Percentiles rank a stretch among this genome's conserved stretches.
These are phyloP conservation scores for Gossypium stocksii DNA, from an alignment of 345 rosid genomes.

Conservation along the genomic window DNA sequence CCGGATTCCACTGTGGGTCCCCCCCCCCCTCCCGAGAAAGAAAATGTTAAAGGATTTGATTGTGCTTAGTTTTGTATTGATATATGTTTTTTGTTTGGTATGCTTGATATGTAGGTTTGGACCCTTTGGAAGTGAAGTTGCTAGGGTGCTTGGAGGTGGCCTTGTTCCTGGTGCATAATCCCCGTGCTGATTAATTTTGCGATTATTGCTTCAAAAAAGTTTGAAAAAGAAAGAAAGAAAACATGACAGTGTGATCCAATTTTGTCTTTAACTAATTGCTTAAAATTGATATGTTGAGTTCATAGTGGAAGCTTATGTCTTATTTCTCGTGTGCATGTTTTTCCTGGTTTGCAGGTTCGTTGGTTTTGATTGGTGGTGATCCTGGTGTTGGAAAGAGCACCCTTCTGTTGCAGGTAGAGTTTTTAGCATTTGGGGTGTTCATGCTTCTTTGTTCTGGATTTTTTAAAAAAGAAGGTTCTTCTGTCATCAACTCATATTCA, in stretches of 20 bases:
- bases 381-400: slow-evolving; percentile 99
- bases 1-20: slow-evolving; percentile 67
- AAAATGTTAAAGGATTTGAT: neutral
- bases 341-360: slow-evolving; percentile 50
- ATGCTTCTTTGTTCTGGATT: neutral
- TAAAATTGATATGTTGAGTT: neutral
- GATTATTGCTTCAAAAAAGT: neutral
- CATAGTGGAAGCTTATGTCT: neutral
- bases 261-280: neutral
- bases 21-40: too few relatives aligned
- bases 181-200: slow-evolving; percentile 9
- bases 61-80: neutral
- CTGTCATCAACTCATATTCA: neutral
- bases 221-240: slow-evolving; percentile 21
- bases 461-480: too few relatives aligned
- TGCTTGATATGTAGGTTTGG: slow-evolving; percentile 50
- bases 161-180: slow-evolving; percentile 73
- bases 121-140: slow-evolving; percentile 74
- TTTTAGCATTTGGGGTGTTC: neutral
- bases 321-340: neutral
- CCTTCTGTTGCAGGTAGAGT: slow-evolving; percentile 69
- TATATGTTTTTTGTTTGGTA: slow-evolving; percentile 17
- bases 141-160: slow-evolving; percentile 94
- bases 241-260: slow-evolving; percentile 1
- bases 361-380: slow-evolving; percentile 89